Evolutionary conservation across 331 rosid species (phyloP), one percentile per base, ranked within the genome.

Genomic region (Phaseolus coccineus): DNA sequence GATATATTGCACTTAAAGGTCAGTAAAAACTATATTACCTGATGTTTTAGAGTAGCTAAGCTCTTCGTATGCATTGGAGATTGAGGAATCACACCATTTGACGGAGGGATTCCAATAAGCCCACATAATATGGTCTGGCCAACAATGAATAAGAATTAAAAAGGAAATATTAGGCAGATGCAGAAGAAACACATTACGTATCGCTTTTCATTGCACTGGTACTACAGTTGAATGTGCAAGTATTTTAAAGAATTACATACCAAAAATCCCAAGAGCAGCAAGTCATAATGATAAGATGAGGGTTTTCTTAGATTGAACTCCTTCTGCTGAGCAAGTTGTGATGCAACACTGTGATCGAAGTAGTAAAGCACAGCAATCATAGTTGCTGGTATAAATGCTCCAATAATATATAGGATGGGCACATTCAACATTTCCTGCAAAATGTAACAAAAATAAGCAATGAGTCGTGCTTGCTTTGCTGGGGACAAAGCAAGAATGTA

Each of bases 21-120:
- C 14, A 70, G 64, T 42, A 44, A 68, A 47, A 71, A 39, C 62
- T 77, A 74, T 69, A 55, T 19, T 74, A 96, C 99, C 92, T 93
- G 99, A 82, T 95, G 97, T 89, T 91, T 95, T 30, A 95, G 94
- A 75, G 99, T 93, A 83, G 98, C 99, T 83, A 95, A 85, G 89
- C 97, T 93, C 87, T 95, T 95, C 5, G 99, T 95, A 86, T 95
- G 99, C 99, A 95, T 95, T 2, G 99, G 99, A 89, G 99, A 95
- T 82, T 95, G 99, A 56, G 99, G 99, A 81, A 95, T 95, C 59
- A 95, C 99, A 10, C 99, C 99, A 51, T 95, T 95, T 51, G 99
- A 85, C 63, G 98, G 99, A 81, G 99, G 99, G 77, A 95, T 88
- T 79, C 99, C 99, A 46, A 95, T 85, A 69, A 95, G 99, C 69